Evolutionary conservation across 768 basidiomycete species (phyloP), one percentile per base, ranked within the genome.

Genomic region (Podaxis sp.): DNA sequence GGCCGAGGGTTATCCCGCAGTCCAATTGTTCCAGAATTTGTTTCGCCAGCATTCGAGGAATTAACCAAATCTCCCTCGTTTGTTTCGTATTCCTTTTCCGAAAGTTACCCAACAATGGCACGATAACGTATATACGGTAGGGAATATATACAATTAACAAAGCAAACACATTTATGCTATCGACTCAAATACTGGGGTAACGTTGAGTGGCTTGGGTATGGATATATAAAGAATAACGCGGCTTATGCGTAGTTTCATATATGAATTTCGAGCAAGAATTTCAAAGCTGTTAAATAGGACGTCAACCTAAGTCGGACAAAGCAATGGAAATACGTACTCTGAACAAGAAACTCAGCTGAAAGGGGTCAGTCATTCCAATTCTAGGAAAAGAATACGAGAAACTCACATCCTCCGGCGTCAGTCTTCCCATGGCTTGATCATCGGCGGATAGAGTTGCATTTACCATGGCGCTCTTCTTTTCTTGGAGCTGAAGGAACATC

Each of bases 381-480:
- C 64, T 61, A n/a, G 61, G n/a, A 33, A 19, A 12, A 47, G 29
- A 24, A 36, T 13, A 17, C 53, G 52, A 51, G 2, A 17, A 17
- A 75, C 85, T 71, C 68, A 87, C 84, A 77, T 91, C 90, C 68
- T 89, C 92, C 0, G 94, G 91, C 3, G 95, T 96, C 70, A 98
- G 75, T 62, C 94, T 86, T 24, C 96, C 96, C 91, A 98, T 94
- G 0, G 96, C 95, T 82, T 91, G 71, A 38, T 92, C 91, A 69
- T 94, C 93, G 3, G 89, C 75, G 3, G 91, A 92, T 19, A 94
- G 74, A 0, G 94, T 93, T 15, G 93, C 93, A 69, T 93, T 89
- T 2, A 96, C 86, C 95, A 97, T 96, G 0, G 94, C 94, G 41
- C 89, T 85, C 73, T 99, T 99, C 80, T 98, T 97, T 74, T 97